A percentile compares a stretch with the other conserved stretches of the same genome.
Evolutionary conservation across 2,329 filamentous ascomycete genomes (phyloP).

Genomic region (Aschersonia sp.): DNA sequence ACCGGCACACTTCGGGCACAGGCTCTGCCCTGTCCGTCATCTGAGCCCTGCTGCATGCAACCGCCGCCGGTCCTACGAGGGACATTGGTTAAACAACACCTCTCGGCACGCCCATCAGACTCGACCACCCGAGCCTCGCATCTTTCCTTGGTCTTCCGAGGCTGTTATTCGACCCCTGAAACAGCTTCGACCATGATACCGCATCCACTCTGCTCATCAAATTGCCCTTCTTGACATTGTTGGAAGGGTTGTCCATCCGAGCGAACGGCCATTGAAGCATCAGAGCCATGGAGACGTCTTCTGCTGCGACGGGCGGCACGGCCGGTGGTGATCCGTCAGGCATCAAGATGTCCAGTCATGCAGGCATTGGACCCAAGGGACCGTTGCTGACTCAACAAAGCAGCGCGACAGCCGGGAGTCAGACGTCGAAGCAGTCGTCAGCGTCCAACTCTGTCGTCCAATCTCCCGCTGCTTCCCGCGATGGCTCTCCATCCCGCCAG

Average conservation of each 20-base stretch:
- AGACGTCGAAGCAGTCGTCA: conserved; percentile 21
- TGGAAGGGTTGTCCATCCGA: background rate
- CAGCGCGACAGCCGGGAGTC: conserved; percentile 11
- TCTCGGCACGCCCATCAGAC: too few relatives aligned
- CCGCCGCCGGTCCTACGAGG: too few relatives aligned
- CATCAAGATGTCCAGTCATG: conserved; percentile 1
- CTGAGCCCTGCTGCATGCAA: background rate
- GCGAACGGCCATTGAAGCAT: background rate
- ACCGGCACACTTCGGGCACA: too few relatives aligned
- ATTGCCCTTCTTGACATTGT: conserved; percentile 13
- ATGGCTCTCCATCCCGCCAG: conserved; percentile 31
- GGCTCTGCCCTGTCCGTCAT: too few relatives aligned
- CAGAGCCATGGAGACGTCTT: conserved; percentile 20
- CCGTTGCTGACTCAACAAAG: conserved; percentile 1
- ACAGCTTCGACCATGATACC: conserved; percentile 20
- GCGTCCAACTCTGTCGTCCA: conserved; percentile 19
- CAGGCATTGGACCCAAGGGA: conserved; percentile 1
- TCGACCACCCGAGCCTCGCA: background rate
- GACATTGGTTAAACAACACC: background rate
- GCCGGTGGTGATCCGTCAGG: conserved; percentile 7
- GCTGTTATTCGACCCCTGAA: conserved; percentile 12
- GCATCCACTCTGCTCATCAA: background rate
- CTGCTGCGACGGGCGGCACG: conserved; percentile 7
- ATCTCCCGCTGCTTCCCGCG: conserved; percentile 26
- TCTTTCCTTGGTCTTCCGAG: background rate